Percentiles rank a stretch among this genome's conserved stretches.
phyloP scores from a whole-genome alignment of 2,329 filamentous ascomycete genomes.

The Penicillium sp. region DNA sequence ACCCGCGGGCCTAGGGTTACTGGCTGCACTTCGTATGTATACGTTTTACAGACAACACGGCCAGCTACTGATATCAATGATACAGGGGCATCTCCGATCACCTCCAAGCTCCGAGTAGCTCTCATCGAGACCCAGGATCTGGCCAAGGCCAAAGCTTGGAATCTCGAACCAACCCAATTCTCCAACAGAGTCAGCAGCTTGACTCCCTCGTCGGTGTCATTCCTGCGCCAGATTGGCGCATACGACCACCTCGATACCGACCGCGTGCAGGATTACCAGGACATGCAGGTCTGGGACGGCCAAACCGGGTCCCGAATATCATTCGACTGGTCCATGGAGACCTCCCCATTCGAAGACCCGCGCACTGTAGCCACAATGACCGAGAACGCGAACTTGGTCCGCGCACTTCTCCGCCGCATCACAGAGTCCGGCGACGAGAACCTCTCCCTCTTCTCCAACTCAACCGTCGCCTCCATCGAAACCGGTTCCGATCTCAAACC shows the following conservation, averaged over 20 bases:
- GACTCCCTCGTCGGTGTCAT: slow-evolving; percentile 82
- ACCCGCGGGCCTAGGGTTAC: slow-evolving; percentile 81
- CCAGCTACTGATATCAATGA: slow-evolving; percentile 4
- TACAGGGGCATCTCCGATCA: slow-evolving; percentile 73
- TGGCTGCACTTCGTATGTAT: slow-evolving; percentile 71
- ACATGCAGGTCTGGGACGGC: slow-evolving; percentile 99
- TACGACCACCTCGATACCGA: slow-evolving; percentile 75
- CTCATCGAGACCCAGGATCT: slow-evolving; percentile 90
- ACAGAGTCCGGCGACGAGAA: slow-evolving; percentile 62
- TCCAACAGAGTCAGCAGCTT: slow-evolving; percentile 96
- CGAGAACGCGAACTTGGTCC: slow-evolving; percentile 88
- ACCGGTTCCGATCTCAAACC: slow-evolving; percentile 66
- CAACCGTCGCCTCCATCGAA: slow-evolving; percentile 76
- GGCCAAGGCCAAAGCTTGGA: slow-evolving; percentile 66
- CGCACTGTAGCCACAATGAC: slow-evolving; percentile 90
- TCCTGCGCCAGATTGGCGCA: slow-evolving; percentile 79
- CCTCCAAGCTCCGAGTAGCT: slow-evolving; percentile 77
- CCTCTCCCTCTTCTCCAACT: slow-evolving; percentile 72
- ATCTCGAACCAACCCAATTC: slow-evolving; percentile 68
- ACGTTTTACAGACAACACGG: not conserved
- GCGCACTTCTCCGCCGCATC: slow-evolving; percentile 72
- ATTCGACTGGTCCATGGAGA: slow-evolving; percentile 71
- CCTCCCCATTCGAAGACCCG: slow-evolving; percentile 48
- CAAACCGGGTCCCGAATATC: slow-evolving; percentile 83
- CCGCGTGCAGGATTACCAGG: slow-evolving; percentile 83